Base-by-base conservation (phyloP, 495 filamentous ascomycete species). In the Astrocystis sublimbata region DNA sequence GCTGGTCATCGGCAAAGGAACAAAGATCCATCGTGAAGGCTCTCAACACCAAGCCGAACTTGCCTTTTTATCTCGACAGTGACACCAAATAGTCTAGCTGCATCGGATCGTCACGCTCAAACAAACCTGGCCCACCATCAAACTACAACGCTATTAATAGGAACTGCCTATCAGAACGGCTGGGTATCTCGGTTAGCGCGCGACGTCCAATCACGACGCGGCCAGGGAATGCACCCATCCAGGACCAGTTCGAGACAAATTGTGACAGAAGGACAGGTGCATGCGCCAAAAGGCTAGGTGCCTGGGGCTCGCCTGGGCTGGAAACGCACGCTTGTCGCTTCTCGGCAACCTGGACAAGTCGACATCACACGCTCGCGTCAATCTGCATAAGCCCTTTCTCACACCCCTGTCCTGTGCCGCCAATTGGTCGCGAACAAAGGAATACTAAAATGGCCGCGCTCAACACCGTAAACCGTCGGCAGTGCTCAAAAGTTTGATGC, bases 321-420 rank as follows among this genome's bases (percentile, higher is more conserved):
- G 60, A 62, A 49, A 54, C 36, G 54, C 64, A 61, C 63, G 68
- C 61, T 73, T 62, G 64, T 67, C 65, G 66, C 62, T 65, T 71
- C 65, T 73, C 66, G 63, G 68, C 71, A 65, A 63, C 60, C 67
- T 65, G 65, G 61, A 43, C 51, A 62, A 42, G 63, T 71, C 69
- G 65, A 69, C 61, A 69, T 68, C 65, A 68, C 71, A 71, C 74
- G 66, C 71, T 69, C 73, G 74, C 73, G 71, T 70, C 73, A 78
- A 72, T 76, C 76, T 74, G 71, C 70, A 78, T 73, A 70, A 75
- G 67, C 66, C 67, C 60, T 65, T 35, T 8, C 35, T 28, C 8
- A 43, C 59, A 64, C 66, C 75, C 76, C 72, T 76, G 74, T 74
- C 67, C 42, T 21, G 23, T 54, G 35, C 38, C 51, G 54, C 65